phyloP scores from a whole-genome alignment of 2,329 filamentous ascomycete genomes.

The Bipolaris sorokiniana region DNA sequence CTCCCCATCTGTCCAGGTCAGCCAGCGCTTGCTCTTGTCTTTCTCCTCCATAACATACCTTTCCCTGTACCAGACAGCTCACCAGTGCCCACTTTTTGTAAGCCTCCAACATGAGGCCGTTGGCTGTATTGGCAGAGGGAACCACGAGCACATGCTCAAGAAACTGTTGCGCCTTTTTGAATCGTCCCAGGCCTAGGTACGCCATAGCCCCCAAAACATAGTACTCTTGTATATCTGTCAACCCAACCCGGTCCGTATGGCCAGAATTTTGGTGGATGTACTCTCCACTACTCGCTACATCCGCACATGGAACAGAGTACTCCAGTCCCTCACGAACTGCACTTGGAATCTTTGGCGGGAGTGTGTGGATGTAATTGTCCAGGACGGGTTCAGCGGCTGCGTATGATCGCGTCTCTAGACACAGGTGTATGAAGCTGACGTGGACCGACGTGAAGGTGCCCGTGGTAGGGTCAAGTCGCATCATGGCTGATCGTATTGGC shows the following conservation, averaged over 20 bases:
- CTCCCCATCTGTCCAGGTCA: slow-evolving; percentile 50
- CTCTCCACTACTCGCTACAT: slow-evolving; percentile 53
- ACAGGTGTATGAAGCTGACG: slow-evolving; percentile 63
- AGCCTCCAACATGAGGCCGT: slow-evolving; percentile 82
- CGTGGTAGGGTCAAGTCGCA: slow-evolving; percentile 69
- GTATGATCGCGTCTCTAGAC: slow-evolving; percentile 61
- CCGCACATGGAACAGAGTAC: slow-evolving; percentile 50
- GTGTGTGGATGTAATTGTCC: slow-evolving; percentile 70
- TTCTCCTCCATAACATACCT: slow-evolving; percentile 47
- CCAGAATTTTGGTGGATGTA: slow-evolving; percentile 67
- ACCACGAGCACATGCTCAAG: slow-evolving; percentile 61
- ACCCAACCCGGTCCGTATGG: slow-evolving; percentile 62
- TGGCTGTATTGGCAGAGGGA: slow-evolving; percentile 70
- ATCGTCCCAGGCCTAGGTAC: slow-evolving; percentile 54
- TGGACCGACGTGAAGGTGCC: slow-evolving; percentile 71
- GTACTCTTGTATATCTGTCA: slow-evolving; percentile 60
- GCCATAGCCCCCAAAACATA: slow-evolving; percentile 59
- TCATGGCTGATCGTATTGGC: slow-evolving; percentile 60
- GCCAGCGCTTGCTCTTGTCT: neutral
- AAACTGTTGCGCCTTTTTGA: slow-evolving; percentile 53
- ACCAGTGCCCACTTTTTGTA: slow-evolving; percentile 92
- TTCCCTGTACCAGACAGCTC: slow-evolving; percentile 73
- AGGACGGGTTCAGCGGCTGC: slow-evolving; percentile 66
- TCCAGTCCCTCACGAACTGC: slow-evolving; percentile 43
- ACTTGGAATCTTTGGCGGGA: slow-evolving; percentile 55